Conservation (phyloP, 2,329 filamentous ascomycete species). For the Calonectria montana region DNA sequence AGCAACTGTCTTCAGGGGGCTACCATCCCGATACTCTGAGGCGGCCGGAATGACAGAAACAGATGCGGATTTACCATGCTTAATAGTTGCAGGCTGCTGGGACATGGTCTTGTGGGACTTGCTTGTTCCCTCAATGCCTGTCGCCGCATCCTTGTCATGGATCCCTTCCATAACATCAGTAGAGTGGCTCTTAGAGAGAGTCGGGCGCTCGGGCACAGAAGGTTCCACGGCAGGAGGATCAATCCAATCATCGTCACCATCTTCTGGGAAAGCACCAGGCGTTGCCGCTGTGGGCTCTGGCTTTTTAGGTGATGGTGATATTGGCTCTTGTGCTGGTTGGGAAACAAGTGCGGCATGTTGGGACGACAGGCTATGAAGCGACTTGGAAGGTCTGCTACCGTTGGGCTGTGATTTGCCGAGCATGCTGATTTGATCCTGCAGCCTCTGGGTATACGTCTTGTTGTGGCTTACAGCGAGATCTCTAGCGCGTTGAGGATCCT, state of each 20-base stretch:
- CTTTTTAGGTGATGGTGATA: slow-evolving; percentile 45
- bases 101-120: slow-evolving; percentile 6
- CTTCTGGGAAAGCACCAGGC: slow-evolving; percentile 71
- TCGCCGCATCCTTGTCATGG: slow-evolving; percentile 59
- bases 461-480: slow-evolving; percentile 65
- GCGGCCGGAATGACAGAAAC: slow-evolving; percentile 63
- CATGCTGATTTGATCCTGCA: slow-evolving; percentile 92
- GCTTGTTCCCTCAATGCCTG: slow-evolving; percentile 47
- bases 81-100: slow-evolving; percentile 34
- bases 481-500: slow-evolving; percentile 56
- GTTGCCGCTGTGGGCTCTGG: slow-evolving; percentile 53
- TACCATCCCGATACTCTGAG: slow-evolving; percentile 33
- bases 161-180: slow-evolving; percentile 71
- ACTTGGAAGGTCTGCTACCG: slow-evolving; percentile 60
- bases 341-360: slow-evolving; percentile 39
- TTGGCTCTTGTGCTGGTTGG: slow-evolving; percentile 44
- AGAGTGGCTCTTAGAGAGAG: slow-evolving; percentile 69
- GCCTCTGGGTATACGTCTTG: slow-evolving; percentile 91
- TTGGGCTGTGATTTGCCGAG: slow-evolving; percentile 68
- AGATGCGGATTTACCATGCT: slow-evolving; percentile 71
- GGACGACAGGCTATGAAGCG: slow-evolving; percentile 52
- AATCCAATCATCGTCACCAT: slow-evolving; percentile 70
- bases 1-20: slow-evolving; percentile 66
- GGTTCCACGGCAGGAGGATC: slow-evolving; percentile 57
- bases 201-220: slow-evolving; percentile 54